These are phyloP conservation scores for Lentinula guzmanii DNA, from an alignment of 768 basidiomycete genomes.

Conservation along the genomic window DNA sequence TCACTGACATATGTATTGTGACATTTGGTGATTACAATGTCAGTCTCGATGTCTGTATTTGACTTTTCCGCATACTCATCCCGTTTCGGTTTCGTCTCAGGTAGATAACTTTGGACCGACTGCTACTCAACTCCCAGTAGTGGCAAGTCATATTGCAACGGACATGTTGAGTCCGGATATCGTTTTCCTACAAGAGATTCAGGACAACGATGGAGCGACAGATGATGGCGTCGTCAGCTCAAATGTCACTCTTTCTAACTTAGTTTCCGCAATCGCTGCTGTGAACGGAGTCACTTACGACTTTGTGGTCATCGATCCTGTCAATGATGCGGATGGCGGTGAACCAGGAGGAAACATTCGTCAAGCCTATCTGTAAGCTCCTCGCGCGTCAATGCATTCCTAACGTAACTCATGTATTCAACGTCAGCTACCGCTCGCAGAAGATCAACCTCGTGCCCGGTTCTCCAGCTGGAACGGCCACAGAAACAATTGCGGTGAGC, in stretches of 20 bases:
- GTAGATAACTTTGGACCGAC: constrained; percentile 52
- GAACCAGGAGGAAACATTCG: constrained; percentile 60
- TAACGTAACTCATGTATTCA: neutral
- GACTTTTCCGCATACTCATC: neutral
- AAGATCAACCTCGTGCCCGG: constrained; percentile 41
- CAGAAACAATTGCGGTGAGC: constrained; percentile 33
- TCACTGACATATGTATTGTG: constrained; percentile 32
- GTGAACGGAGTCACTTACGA: constrained; percentile 38
- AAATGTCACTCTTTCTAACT: constrained; percentile 43
- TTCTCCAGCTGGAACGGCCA: constrained; percentile 40
- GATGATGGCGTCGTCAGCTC: constrained; percentile 50
- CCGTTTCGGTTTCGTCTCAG: constrained; percentile 18
- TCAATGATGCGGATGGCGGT: constrained; percentile 53
- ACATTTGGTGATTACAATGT: constrained; percentile 62
- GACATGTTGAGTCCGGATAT: constrained; percentile 49
- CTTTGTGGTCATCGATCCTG: constrained; percentile 44
- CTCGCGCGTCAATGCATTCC: neutral
- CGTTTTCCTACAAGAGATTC: constrained; percentile 60
- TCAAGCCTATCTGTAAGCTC: constrained; percentile 44
- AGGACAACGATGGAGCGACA: constrained; percentile 48
- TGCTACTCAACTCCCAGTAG: constrained; percentile 37
- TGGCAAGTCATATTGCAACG: constrained; percentile 48
- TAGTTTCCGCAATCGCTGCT: constrained; percentile 42
- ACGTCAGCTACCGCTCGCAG: constrained; percentile 40
- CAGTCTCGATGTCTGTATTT: constrained; percentile 4